Evolutionary conservation across 208 protist species (phyloP), one percentile per base, ranked within the genome.

Genomic region (Crithidia mellificae): DNA sequence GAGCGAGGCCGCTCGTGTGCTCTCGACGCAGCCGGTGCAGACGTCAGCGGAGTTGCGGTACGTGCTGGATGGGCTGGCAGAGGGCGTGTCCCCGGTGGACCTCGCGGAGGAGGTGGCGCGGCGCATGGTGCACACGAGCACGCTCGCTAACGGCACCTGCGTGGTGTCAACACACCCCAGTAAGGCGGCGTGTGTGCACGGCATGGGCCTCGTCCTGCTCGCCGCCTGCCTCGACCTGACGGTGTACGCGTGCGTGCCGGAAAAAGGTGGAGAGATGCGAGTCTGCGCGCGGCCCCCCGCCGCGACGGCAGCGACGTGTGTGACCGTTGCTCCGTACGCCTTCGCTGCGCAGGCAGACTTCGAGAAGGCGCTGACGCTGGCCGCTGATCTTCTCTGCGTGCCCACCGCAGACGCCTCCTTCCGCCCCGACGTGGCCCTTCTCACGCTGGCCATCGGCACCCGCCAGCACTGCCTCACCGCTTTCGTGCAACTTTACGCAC

Each of bases 51-150:
- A 87, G 44, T 47, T 67, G 32, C 67, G 41, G 2, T 92, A 86
- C 73, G 65, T 93, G 1, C 49, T 91, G 43, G 85, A 92, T 36
- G 79, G 76, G 0, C 63, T 90, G n/a, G 72, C 74, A 12, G 66
- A 57, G 17, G 69, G 80, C 34, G 68, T 78, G 22, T 50, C 87
- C 8, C 59, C 78, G 12, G 17, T 93, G 32, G 36, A 72, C 8
- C 69, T 95, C 7, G 87, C 84, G 1, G 80, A 90, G 59, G 84
- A 95, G 66, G 75, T 85, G 20, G 69, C 81, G 15, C 83, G 83
- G 8, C 79, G 81, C 38, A 79, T 87, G 54, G 82, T 89, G 55
- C 64, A 72, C 14, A 79, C 85, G 2, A 68, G 74, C 1, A 81
- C 78, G 4, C 58, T 88, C 17, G 68, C 76, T 3, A 85, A 89